These are phyloP conservation scores for Lentinula boryana DNA, from an alignment of 768 basidiomycete species.

Conservation along the genomic window DNA sequence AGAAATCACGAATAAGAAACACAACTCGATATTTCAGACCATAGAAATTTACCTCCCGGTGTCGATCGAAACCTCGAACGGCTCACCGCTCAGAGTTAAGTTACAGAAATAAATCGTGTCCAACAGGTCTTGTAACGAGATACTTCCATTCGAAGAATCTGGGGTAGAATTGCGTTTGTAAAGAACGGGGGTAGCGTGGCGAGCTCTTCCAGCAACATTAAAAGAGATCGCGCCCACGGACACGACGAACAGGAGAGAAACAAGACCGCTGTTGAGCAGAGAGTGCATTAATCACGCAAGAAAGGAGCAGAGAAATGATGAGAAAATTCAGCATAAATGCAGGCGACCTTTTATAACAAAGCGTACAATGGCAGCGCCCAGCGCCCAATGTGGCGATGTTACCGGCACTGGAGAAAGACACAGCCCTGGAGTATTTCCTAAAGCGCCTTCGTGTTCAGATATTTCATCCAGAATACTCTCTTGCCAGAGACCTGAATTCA, in stretches of 20 bases:
- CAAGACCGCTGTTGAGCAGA: background rate
- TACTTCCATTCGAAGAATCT: background rate
- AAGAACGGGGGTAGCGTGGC: background rate
- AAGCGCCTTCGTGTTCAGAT: too few relatives aligned
- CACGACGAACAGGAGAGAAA: too few relatives aligned
- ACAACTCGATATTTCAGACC: too few relatives aligned
- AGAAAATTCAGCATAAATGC: too few relatives aligned
- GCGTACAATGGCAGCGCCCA: too few relatives aligned
- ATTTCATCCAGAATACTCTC: too few relatives aligned
- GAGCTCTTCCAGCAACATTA: background rate
- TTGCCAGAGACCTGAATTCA: too few relatives aligned
- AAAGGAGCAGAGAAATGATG: background rate
- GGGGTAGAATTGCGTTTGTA: background rate
- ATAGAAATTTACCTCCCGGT: constrained; percentile 15
- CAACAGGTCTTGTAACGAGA: background rate
- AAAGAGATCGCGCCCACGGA: background rate
- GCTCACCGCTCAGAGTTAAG: constrained; percentile 13
- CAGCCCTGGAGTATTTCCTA: too few relatives aligned
- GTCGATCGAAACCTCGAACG: constrained; percentile 15
- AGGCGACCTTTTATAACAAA: too few relatives aligned
- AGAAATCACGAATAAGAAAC: background rate
- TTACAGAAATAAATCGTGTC: constrained; percentile 14
- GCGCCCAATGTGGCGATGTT: too few relatives aligned
- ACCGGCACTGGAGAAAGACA: too few relatives aligned
- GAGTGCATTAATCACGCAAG: background rate